Conservation (phyloP, 2,329 filamentous ascomycete genomes). For the Ophiosphaerella korrae region DNA sequence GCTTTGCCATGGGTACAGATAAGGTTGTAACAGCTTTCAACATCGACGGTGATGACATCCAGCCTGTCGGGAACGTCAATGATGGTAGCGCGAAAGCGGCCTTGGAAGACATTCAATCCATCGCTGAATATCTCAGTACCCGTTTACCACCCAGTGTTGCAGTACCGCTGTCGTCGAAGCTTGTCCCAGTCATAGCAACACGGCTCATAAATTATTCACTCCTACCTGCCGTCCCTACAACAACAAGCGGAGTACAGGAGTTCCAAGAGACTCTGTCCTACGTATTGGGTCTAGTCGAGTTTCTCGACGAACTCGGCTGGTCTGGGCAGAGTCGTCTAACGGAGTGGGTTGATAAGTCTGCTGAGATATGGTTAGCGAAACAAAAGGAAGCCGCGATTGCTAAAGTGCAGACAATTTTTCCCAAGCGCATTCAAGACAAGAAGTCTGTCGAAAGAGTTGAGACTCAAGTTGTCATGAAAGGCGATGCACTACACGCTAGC, state of each 20-base stretch:
- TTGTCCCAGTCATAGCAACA: slow-evolving; percentile 72
- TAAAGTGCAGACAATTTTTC: slow-evolving; percentile 71
- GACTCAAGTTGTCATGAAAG: slow-evolving; percentile 75
- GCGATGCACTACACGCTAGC: slow-evolving; percentile 68
- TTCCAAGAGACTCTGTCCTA: slow-evolving; percentile 75
- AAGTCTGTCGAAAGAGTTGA: slow-evolving; percentile 82
- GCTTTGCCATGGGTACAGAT: slow-evolving; percentile 54
- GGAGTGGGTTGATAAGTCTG: slow-evolving; percentile 81
- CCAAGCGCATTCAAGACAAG: slow-evolving; percentile 67
- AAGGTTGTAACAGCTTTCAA: slow-evolving; percentile 36
- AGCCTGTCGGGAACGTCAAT: slow-evolving; percentile 29
- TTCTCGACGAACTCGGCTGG: slow-evolving; percentile 68
- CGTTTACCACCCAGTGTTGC: slow-evolving; percentile 57
- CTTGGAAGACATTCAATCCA: slow-evolving; percentile 39
- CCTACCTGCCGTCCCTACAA: slow-evolving; percentile 74
- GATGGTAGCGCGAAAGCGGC: slow-evolving; percentile 37
- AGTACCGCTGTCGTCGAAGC: slow-evolving; percentile 65
- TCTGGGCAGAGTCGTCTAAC: slow-evolving; percentile 65
- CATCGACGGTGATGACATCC: slow-evolving; percentile 44
- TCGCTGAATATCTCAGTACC: slow-evolving; percentile 58
- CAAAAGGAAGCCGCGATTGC: slow-evolving; percentile 81
- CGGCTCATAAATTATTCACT: slow-evolving; percentile 77
- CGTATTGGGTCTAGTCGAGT: slow-evolving; percentile 67
- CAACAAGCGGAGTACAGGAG: slow-evolving; percentile 69
- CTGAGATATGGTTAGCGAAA: slow-evolving; percentile 83